phyloP scores from a whole-genome alignment of 495 filamentous ascomycete genomes.

The Platismatia glauca region DNA sequence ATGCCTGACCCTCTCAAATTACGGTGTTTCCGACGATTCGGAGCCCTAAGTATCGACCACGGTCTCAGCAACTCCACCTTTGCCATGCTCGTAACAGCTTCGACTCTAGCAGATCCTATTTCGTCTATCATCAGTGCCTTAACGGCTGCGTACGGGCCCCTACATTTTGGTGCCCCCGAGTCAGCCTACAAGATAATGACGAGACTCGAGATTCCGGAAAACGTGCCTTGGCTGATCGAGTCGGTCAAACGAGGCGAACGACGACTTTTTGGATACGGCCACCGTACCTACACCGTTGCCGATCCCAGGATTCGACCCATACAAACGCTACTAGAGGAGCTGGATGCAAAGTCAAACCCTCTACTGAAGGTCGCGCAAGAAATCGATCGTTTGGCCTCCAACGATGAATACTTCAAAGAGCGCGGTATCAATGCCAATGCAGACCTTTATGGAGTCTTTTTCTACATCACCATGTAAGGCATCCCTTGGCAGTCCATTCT shows the following conservation, averaged over 20 bases:
- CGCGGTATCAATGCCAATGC: constrained; percentile 46
- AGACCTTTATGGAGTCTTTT: constrained; percentile 49
- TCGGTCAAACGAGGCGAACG: constrained; percentile 42
- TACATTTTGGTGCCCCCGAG: constrained; percentile 53
- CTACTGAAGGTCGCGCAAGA: constrained; percentile 42
- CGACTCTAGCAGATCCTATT: constrained; percentile 32
- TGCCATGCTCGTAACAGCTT: constrained; percentile 30
- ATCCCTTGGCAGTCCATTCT: background rate
- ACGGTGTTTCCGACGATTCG: constrained; percentile 31
- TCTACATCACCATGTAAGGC: constrained; percentile 45
- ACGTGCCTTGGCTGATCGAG: constrained; percentile 41
- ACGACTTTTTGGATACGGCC: constrained; percentile 52
- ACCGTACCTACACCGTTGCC: constrained; percentile 46
- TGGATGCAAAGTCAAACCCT: constrained; percentile 33
- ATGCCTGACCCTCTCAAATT: constrained; percentile 23
- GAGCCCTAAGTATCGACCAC: constrained; percentile 31
- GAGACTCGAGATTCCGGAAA: constrained; percentile 37
- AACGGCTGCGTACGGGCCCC: constrained; percentile 43
- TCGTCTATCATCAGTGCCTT: constrained; percentile 40
- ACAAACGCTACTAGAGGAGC: constrained; percentile 36
- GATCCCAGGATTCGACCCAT: constrained; percentile 46
- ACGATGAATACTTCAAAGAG: constrained; percentile 44
- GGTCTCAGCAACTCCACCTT: constrained; percentile 33
- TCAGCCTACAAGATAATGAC: constrained; percentile 42
- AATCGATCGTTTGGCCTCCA: constrained; percentile 40